Conservation (phyloP, 495 filamentous ascomycete genomes). For the Neurospora terricola region DNA sequence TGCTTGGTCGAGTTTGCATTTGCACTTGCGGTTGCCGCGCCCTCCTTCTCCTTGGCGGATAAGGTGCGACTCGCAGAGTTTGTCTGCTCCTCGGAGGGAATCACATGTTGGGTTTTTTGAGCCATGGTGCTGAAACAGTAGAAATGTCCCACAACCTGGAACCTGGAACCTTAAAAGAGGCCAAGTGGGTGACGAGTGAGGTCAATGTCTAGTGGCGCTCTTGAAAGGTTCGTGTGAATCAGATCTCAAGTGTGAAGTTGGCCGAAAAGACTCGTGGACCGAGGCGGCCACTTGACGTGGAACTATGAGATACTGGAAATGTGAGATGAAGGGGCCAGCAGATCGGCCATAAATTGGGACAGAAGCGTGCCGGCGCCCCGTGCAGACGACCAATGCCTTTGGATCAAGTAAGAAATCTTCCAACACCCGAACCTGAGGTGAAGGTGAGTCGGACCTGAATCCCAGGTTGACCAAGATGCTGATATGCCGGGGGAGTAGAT, state of each 20-base stretch:
- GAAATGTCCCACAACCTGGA: not conserved
- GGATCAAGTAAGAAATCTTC: not conserved
- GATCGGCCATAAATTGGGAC: conserved; percentile 22
- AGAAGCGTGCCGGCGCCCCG: conserved; percentile 18
- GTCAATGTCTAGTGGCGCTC: not conserved
- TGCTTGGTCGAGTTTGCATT: conserved; percentile 15
- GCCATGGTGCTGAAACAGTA: conserved; percentile 14
- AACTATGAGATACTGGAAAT: not conserved
- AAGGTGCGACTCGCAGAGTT: conserved; percentile 16
- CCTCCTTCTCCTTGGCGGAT: conserved; percentile 23
- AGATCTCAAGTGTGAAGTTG: not conserved
- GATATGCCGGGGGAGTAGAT: not conserved
- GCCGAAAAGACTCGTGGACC: not conserved
- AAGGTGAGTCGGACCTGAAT: not conserved
- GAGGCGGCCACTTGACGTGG: not conserved
- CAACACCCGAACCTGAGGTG: not conserved
- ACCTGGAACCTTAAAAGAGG: not conserved
- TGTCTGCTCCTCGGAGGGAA: conserved; percentile 19
- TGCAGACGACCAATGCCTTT: conserved; percentile 4
- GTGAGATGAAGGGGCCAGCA: conserved; percentile 9
- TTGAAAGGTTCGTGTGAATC: not conserved
- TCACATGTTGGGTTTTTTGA: conserved; percentile 24
- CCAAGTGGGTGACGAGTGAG: not conserved
- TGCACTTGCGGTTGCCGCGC: conserved; percentile 12
- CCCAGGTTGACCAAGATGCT: not conserved